Evolutionary conservation across 2,329 filamentous ascomycete species (phyloP), one percentile per base, ranked within the genome.

Genomic region (Colletotrichum lindemuthianum): DNA sequence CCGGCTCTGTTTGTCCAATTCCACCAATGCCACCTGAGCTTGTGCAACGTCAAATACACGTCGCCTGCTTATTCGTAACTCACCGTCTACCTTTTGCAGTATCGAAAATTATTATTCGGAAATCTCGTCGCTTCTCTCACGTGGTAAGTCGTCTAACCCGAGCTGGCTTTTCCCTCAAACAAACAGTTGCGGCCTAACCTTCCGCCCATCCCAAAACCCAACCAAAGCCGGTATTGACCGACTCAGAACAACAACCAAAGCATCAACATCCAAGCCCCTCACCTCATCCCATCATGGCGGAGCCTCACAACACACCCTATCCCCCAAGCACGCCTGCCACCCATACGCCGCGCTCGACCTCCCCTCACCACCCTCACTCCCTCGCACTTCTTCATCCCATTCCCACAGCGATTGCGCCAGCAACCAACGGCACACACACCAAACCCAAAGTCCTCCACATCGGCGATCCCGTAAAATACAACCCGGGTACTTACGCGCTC

Each of bases 361-460:
- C 80, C 49, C 80, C 80, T 55, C 76, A 71, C 69, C 72, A 60
- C 7, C 15, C 36, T 9, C 9, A 9, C 37, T 13, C 73, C 50
- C 58, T 72, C 43, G 65, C 71, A 52, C 59, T 4, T 24, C 24
- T 24, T 24, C 24, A 24, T 24, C 24, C 24, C 24, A 24, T 24
- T 24, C 24, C 24, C 24, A 24, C 24, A 5, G 24, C 24, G 4
- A 24, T 24, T 24, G 24, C 24, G 24, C 24, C 24, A 24, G 24
- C 65, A 15, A 50, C 48, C 2, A 53, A 72, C 0, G 45, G 69
- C 3, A 67, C 69, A 6, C 63, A 56, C 3, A 11, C 68, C 13
- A 82, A 75, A 65, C 81, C 77, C 48, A 85, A 89, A 68, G 89
- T 96, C 65, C 85, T 96, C 69, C 90, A 89, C 78, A 88, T 93